Evolutionary conservation across 805 yeast species (phyloP).

Genomic region (Saccharomyces jurei): DNA sequence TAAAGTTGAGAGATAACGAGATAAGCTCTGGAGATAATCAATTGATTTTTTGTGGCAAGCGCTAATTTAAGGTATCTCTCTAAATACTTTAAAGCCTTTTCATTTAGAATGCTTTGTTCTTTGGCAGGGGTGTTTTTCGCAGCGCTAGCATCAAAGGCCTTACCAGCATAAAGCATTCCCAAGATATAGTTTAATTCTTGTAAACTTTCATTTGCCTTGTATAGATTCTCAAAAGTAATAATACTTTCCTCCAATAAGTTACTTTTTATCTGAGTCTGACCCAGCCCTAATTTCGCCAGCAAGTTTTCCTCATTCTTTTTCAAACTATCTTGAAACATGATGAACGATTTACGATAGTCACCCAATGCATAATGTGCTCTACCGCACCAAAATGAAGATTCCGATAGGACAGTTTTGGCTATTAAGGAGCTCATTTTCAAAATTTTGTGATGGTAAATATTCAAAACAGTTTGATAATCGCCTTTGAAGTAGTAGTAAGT

Average conservation of each 20-base stretch:
- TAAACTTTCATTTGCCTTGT: conserved; percentile 57
- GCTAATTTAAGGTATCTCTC: conserved; percentile 65
- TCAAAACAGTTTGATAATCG: conserved; percentile 50
- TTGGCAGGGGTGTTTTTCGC: conserved; percentile 13
- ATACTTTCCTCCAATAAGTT: conserved; percentile 75
- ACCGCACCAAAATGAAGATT: conserved; percentile 78
- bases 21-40: conserved; percentile 54
- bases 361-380: conserved; percentile 56
- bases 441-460: conserved; percentile 46
- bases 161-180: conserved; percentile 65
- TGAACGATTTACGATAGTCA: conserved; percentile 65
- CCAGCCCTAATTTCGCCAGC: conserved; percentile 72
- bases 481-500: conserved; percentile 64
- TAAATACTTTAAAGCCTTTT: conserved; percentile 53
- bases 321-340: conserved; percentile 62
- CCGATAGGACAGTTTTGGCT: conserved; percentile 40
- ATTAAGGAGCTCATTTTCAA: conserved; percentile 30
- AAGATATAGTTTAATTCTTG: conserved; percentile 68
- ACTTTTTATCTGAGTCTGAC: conserved; percentile 73
- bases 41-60: conserved; percentile 46
- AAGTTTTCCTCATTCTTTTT: conserved; percentile 56
- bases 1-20: conserved; percentile 60
- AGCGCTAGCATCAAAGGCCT: conserved; percentile 23
- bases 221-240: conserved; percentile 69
- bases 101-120: conserved; percentile 20